Base-by-base conservation (phyloP, 106 monocot species). In the Vanilla planifolia region DNA sequence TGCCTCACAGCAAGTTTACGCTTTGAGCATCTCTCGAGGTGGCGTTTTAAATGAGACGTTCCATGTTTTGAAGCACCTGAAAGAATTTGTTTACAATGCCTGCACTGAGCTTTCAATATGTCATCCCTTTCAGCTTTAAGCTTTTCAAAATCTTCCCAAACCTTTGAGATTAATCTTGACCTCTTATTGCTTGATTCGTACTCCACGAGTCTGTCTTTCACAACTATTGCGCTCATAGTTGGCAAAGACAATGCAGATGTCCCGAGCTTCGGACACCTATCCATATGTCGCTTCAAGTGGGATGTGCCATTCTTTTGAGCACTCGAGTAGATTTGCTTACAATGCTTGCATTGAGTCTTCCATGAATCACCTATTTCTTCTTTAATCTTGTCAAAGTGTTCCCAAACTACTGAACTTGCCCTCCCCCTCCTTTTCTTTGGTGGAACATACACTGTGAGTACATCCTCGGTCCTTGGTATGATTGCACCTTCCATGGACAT, bases 291-390 rank as follows among this genome's bases (percentile, higher is more conserved):
- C 35, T 57, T 57, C 15, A 57, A 21, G 35, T 57, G 57, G 20
- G 57, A 57, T 33, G 57, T 57, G 8, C 57, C 57, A 57, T 57
- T 57, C 35, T 57, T 57, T 57, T 57, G 57, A 57, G 57, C 57
- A 35, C 57, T 57, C 3, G 57, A 57, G 20, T 57, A 57, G 10
- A 57, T 57, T 57, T 57, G 57, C 35, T 57, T 33, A 8, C 57
- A 57, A 22, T 57, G 57, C 57, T 57, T 57, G 57, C 57, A 57
- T 57, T 57, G 57, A 57, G 57, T 57, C 21, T 57, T 57, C 57
- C 57, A 57, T 34, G 21, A 33, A 57, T 57, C 28, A 35, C 20
- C 57, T 35, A 57, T 17, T 35, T 57, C 57, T 20, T 57, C 57
- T 36, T 57, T 57, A 36, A 57, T 33, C 35, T 57, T 57, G 5